A percentile compares a stretch with the other conserved stretches of the same genome.
phyloP scores from a whole-genome alignment of 352 stramenopile species.

The Phytophthora tubulina region DNA sequence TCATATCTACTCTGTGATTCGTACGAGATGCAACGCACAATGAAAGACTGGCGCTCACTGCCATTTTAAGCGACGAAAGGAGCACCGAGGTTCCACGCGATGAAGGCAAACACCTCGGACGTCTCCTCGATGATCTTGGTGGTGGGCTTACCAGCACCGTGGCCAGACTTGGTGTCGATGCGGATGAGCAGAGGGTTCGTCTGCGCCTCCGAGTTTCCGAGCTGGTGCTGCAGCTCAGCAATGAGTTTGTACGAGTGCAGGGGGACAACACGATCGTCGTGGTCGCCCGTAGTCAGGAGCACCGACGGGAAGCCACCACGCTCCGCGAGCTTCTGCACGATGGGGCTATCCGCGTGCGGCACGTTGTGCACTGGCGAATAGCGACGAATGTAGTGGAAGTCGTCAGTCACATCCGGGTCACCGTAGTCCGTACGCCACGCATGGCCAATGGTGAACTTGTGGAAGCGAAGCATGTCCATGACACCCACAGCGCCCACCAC shows the following conservation, averaged over 20 bases:
- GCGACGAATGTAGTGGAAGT: conserved; percentile 86
- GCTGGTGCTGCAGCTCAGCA: conserved; percentile 85
- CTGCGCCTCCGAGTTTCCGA: conserved; percentile 65
- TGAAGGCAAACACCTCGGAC: conserved; percentile 89
- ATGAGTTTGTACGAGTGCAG: conserved; percentile 93
- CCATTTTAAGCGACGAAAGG: conserved; percentile 53
- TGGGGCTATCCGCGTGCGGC: conserved; percentile 53
- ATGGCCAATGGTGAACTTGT: conserved; percentile 95
- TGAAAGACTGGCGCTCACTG: not conserved
- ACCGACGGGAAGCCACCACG: conserved; percentile 81
- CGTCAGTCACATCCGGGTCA: conserved; percentile 76
- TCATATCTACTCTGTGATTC: not conserved
- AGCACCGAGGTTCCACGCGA: conserved; percentile 73
- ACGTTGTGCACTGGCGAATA: conserved; percentile 94
- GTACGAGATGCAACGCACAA: not conserved
- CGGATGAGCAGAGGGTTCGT: conserved; percentile 90
- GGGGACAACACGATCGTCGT: conserved; percentile 92
- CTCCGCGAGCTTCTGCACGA: conserved; percentile 59
- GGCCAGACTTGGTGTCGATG: conserved; percentile 91
- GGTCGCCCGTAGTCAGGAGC: conserved; percentile 89
- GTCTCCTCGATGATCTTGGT: conserved; percentile 90
- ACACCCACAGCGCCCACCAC: conserved; percentile 94
- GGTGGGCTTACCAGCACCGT: conserved; percentile 91
- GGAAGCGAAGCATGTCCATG: conserved; percentile 97
- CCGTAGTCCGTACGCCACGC: conserved; percentile 92